Conservation (phyloP, 2,329 filamentous ascomycete species). For the Metarhizium rileyi region DNA sequence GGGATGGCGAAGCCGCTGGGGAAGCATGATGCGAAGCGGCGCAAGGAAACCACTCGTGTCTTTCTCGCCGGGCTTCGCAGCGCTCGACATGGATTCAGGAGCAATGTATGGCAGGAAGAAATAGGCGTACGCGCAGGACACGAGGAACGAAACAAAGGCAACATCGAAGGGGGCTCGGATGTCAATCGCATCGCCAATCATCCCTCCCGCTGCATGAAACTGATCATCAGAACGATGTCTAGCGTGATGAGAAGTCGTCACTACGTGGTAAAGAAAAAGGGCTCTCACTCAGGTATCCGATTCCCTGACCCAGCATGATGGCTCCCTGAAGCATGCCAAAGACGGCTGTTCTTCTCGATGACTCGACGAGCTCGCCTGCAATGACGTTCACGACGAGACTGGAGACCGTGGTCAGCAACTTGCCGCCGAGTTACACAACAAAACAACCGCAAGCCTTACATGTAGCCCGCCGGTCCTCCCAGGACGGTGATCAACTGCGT, state of each 20-base stretch:
- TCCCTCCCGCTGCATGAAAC: constrained; percentile 42
- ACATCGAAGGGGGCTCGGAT: constrained; percentile 56
- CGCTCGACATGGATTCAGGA: constrained; percentile 27
- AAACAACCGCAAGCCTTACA: constrained; percentile 25
- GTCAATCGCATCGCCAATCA: constrained; percentile 52
- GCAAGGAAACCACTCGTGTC: constrained; percentile 44
- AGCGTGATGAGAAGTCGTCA: no score
- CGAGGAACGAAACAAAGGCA: constrained; percentile 47
- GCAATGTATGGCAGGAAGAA: constrained; percentile 40
- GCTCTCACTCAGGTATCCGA: constrained; percentile 45
- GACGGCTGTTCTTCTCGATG: constrained; percentile 49
- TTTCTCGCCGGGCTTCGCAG: constrained; percentile 17
- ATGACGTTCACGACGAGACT: constrained; percentile 57
- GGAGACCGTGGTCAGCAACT: background rate
- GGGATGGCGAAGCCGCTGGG: constrained; percentile 41
- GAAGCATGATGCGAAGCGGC: constrained; percentile 51
- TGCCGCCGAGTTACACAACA: background rate
- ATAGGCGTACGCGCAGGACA: constrained; percentile 31
- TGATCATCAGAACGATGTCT: no score
- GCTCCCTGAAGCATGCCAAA: constrained; percentile 57
- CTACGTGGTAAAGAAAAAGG: constrained; percentile 4
- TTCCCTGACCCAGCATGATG: constrained; percentile 56
- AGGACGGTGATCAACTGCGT: constrained; percentile 59
- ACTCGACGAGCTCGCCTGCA: constrained; percentile 53
- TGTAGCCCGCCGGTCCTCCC: constrained; percentile 59